Evolutionary conservation across 495 filamentous ascomycete genomes (phyloP), one percentile per base, ranked within the genome.

Genomic region (Rostrohypoxylon terebratum): DNA sequence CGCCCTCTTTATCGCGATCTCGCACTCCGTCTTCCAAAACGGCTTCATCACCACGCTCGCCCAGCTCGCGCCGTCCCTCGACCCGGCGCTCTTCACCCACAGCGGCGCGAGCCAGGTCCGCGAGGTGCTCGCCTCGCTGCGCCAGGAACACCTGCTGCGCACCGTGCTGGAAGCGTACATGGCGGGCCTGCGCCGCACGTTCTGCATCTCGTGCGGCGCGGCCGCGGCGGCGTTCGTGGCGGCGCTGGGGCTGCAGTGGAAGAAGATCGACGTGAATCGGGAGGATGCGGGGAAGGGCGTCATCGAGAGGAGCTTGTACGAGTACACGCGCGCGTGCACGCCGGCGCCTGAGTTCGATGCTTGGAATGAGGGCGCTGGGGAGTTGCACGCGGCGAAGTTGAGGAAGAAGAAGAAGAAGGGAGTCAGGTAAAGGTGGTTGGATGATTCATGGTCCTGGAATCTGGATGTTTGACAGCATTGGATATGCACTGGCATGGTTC

Each of bases 1-100:
- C 68, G 87, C 91, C n/a, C 77, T 93, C 54, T 92, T 91, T 72
- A 84, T 91, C 67, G 85, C 88, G 3, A 83, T 91, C n/a, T 88
- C 83, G 0, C 87, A 93, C 77, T 84, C 84, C 14, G 81, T 92
- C 10, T 91, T 93, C 82, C 85, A 87, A 62, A 90, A 91, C 76
- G 81, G 84, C 0, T 80, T 92, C 8, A 82, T 87, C 25, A 63
- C 65, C 0, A 72, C 74, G 44, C 48, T 84, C 16, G 57, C 53
- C 14, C 36, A 38, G 10, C 55, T 72, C 69, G 78, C 76, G 6
- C 78, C 80, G 4, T 70, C 64, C 18, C 61, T 84, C 8, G 77
- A 81, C 51, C 72, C 80, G 0, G 48, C 63, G 5, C 51, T 78
- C 23, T 83, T 87, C 66, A 80, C 83, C 50, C 77, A 81, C 60